Percentiles rank a stretch among this genome's conserved stretches.
These are phyloP conservation scores for Persicaria tinctoria DNA, from an alignment of 148 eudicot genomes.

Conservation along the genomic window DNA sequence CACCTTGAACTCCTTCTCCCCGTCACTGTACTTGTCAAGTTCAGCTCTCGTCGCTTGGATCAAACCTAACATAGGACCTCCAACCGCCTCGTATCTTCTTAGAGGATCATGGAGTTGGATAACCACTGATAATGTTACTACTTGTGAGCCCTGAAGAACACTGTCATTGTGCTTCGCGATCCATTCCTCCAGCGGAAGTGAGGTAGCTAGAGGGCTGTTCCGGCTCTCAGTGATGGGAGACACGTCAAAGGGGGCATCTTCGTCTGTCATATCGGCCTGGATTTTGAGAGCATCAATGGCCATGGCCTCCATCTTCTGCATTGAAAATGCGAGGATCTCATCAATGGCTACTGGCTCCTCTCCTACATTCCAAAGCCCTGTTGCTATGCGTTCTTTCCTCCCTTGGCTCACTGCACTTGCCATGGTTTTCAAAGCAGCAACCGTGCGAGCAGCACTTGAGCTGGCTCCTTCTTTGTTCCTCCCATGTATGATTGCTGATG, in stretches of 20 bases:
- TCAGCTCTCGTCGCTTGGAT: conserved; percentile 38
- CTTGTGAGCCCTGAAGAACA: conserved; percentile 16
- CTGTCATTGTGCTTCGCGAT: conserved; percentile 20
- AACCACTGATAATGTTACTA: conserved; percentile 32
- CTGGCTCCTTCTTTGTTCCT: conserved; percentile 91
- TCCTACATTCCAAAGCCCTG: conserved; percentile 78
- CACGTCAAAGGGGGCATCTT: conserved; percentile 82
- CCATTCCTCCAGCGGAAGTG: conserved; percentile 77
- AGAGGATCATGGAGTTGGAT: conserved; percentile 75
- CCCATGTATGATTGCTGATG: conserved; percentile 78
- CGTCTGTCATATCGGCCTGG: conserved; percentile 71
- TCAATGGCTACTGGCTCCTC: conserved; percentile 59
- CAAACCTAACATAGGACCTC: conserved; percentile 64
- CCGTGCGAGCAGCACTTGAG: conserved; percentile 78
- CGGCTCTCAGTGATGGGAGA: conserved; percentile 47
- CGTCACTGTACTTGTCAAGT: conserved; percentile 16
- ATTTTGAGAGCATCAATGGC: conserved; percentile 72
- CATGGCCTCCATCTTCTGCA: conserved; percentile 87
- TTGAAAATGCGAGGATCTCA: conserved; percentile 56
- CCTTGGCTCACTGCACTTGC: conserved; percentile 56
- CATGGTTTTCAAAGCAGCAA: conserved; percentile 67
- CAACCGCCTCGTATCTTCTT: conserved; percentile 83
- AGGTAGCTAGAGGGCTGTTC: conserved; percentile 39
- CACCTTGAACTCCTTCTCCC: conserved; percentile 47
- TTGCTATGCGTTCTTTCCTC: conserved; percentile 70